phyloP scores from a whole-genome alignment of 2,329 filamentous ascomycete genomes.

The Waltergamsia citrina region DNA sequence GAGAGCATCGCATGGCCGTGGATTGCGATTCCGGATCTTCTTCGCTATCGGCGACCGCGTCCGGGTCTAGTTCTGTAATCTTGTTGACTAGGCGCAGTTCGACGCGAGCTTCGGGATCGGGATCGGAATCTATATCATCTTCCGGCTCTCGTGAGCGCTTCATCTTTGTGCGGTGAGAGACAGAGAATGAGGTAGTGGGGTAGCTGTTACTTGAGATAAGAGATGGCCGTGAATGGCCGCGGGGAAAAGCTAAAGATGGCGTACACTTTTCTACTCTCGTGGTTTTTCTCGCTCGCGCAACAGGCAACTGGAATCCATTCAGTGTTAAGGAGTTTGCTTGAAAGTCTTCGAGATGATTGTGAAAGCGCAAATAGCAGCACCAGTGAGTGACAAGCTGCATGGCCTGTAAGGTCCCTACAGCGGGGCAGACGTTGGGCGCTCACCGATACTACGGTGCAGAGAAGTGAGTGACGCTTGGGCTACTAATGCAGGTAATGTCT shows the following conservation, averaged over 20 bases:
- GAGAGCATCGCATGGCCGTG: slow-evolving; percentile 64
- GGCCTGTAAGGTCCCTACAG: too few species aligned
- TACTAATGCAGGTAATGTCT: too few species aligned
- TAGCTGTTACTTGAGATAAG: slow-evolving; percentile 2
- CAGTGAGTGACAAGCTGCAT: too few species aligned
- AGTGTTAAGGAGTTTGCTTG: too few species aligned
- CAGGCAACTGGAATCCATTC: too few species aligned
- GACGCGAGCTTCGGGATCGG: slow-evolving; percentile 8
- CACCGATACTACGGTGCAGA: too few species aligned
- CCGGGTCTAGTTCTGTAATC: slow-evolving; percentile 48
- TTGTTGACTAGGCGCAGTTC: slow-evolving; percentile 31
- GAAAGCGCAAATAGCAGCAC: too few species aligned
- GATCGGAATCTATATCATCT: slow-evolving; percentile 28
- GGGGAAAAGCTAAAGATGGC: too few species aligned
- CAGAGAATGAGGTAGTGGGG: slow-evolving; percentile 1
- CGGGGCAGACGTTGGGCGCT: too few species aligned
- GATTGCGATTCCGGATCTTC: slow-evolving; percentile 23
- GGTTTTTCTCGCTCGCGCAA: not conserved
- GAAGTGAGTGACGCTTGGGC: too few species aligned
- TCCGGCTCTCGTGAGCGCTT: slow-evolving; percentile 55
- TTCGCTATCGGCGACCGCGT: slow-evolving; percentile 13
- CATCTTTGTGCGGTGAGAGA: slow-evolving; percentile 25
- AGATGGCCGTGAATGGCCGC: not conserved
- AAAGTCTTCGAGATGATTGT: too few species aligned
- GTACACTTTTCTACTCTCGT: too few species aligned